phyloP scores from a whole-genome alignment of 1,284 basidiomycete species.

The Rhodotorula sp. region DNA sequence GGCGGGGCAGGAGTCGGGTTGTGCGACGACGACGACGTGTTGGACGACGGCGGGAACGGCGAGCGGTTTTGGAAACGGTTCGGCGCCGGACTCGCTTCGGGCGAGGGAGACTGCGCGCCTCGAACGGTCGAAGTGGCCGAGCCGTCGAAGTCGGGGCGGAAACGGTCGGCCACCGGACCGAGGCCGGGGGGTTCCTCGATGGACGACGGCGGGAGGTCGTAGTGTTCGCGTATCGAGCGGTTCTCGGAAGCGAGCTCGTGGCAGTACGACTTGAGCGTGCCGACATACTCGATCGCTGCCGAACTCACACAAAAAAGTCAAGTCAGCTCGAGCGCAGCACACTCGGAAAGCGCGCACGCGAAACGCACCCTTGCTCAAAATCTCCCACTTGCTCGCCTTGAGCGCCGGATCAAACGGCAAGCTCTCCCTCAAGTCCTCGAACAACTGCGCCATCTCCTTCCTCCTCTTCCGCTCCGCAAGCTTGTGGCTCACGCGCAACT shows the following conservation, averaged over 20 bases:
- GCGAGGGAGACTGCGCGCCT: neutral
- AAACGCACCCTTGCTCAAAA: conserved; percentile 77
- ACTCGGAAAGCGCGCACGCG: fast-evolving
- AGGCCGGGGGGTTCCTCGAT: neutral
- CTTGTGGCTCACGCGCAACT: conserved; percentile 88
- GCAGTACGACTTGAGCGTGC: conserved; percentile 68
- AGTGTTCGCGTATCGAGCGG: conserved; percentile 30
- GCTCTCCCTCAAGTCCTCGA: conserved; percentile 87
- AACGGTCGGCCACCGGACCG: neutral
- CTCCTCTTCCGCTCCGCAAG: conserved; percentile 88
- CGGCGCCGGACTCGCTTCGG: conserved; percentile 5
- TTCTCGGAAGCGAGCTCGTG: conserved; percentile 53
- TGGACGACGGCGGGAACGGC: neutral
- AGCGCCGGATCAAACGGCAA: conserved; percentile 72
- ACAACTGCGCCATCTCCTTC: conserved; percentile 96
- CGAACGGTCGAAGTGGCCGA: neutral
- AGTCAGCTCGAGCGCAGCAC: neutral
- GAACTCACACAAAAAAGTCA: fast-evolving
- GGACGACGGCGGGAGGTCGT: conserved; percentile 13
- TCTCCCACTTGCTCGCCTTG: conserved; percentile 97
- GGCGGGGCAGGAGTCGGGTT: neutral
- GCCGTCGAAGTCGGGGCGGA: neutral
- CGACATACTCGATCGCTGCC: conserved; percentile 87
- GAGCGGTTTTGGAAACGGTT: neutral
- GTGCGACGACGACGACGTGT: neutral